These are phyloP conservation scores for Paraphaeosphaeria sporulosa DNA, from an alignment of 2,329 filamentous ascomycete species.

Conservation along the genomic window DNA sequence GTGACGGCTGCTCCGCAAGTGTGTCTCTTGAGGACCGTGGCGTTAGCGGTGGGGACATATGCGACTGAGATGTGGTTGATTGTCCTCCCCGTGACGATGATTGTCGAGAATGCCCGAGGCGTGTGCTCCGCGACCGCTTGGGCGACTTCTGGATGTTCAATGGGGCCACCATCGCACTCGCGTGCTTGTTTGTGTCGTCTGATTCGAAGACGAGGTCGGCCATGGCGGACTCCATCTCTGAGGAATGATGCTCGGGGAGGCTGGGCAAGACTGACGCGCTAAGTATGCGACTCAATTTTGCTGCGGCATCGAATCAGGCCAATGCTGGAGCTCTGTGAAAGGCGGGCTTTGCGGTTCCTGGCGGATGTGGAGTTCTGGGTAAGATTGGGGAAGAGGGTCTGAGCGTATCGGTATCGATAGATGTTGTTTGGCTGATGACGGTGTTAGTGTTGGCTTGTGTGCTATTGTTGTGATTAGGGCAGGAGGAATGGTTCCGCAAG, in stretches of 20 bases:
- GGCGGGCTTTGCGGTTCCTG: conserved; percentile 11
- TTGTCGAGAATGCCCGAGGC: conserved; percentile 37
- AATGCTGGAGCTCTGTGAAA: conserved; percentile 21
- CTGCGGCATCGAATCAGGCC: conserved; percentile 38
- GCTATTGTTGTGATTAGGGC: conserved; percentile 34
- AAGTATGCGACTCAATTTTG: conserved; percentile 35
- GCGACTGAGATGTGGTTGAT: conserved; percentile 49
- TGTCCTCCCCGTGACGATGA: conserved; percentile 41
- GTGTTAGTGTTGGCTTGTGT: conserved; percentile 35
- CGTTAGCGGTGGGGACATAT: conserved; percentile 80
- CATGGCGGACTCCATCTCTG: conserved; percentile 30
- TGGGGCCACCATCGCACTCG: conserved; percentile 46
- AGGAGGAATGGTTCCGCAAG: conserved; percentile 36
- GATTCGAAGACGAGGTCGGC: conserved; percentile 35
- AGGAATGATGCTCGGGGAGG: conserved; percentile 12
- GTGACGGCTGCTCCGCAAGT: conserved; percentile 56
- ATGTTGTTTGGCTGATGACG: conserved; percentile 27
- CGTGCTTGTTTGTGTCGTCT: conserved; percentile 41
- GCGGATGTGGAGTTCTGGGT: conserved; percentile 10
- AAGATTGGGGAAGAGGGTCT: conserved; percentile 15
- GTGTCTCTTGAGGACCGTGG: conserved; percentile 73
- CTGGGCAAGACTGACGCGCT: conserved; percentile 25
- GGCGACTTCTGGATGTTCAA: conserved; percentile 49
- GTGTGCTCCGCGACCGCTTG: conserved; percentile 32
- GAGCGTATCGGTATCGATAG: conserved; percentile 20